phyloP scores from a whole-genome alignment of 2,329 filamentous ascomycete species.

The Blumeria graminis region DNA sequence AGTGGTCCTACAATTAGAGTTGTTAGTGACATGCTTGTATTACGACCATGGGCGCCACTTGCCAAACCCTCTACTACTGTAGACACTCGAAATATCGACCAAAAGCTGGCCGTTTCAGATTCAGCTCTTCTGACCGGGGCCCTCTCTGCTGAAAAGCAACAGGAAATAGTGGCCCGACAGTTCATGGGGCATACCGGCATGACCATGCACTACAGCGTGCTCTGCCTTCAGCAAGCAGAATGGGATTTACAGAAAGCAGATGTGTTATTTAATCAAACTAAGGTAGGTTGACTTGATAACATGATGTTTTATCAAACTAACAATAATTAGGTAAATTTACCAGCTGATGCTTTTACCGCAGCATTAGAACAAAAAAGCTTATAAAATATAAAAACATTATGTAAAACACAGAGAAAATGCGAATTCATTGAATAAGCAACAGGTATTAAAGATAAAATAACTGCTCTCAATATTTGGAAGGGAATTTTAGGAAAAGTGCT shows the following conservation, averaged over 20 bases:
- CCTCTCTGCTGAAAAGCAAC: conserved; percentile 14
- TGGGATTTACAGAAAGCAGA: conserved; percentile 65
- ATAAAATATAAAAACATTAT: background rate
- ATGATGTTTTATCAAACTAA: conserved; percentile 2
- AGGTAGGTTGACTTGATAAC: conserved; percentile 24
- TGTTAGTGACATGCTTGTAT: conserved; percentile 52
- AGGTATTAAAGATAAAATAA: too few species aligned
- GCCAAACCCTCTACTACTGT: conserved; percentile 12
- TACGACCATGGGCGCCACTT: conserved; percentile 38
- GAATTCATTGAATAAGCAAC: too few species aligned
- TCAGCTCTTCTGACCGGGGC: conserved; percentile 7
- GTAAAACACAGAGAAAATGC: background rate
- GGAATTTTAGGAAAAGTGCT: too few species aligned
- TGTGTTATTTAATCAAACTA: conserved; percentile 49
- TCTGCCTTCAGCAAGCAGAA: conserved; percentile 55
- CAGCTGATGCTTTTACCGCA: conserved; percentile 23
- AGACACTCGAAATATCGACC: background rate
- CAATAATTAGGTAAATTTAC: conserved; percentile 20
- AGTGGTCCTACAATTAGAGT: conserved; percentile 38
- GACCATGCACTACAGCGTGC: conserved; percentile 51
- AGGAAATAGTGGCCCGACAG: conserved; percentile 49
- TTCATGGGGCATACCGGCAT: conserved; percentile 59
- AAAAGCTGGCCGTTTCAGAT: background rate
- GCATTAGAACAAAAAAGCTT: background rate
- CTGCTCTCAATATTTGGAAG: too few species aligned